phyloP scores from a whole-genome alignment of 306 rosid genomes.

The Quercus engelmannii region DNA sequence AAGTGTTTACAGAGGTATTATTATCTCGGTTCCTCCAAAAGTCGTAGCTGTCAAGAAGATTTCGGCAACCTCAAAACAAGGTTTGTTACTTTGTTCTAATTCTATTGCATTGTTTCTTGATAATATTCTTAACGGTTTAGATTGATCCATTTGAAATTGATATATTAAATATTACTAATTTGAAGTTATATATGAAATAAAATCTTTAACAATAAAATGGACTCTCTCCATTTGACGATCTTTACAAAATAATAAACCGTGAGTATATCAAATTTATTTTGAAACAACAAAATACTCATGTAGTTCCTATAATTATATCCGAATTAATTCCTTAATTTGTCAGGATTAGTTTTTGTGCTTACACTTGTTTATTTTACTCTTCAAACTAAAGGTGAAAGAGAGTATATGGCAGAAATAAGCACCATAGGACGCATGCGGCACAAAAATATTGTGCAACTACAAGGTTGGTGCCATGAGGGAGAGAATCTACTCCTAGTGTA shows the following conservation, averaged over 20 bases:
- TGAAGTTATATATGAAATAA: too few relatives aligned
- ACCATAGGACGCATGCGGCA: constrained; percentile 57
- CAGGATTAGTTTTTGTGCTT: constrained; percentile 1
- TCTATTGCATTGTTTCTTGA: too few relatives aligned
- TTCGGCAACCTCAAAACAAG: constrained; percentile 55
- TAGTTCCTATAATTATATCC: too few relatives aligned
- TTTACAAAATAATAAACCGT: too few relatives aligned
- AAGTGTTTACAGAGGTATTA: constrained; percentile 56
- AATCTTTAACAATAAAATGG: too few relatives aligned
- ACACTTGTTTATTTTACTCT: not conserved
- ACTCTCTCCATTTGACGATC: not conserved
- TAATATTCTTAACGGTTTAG: too few relatives aligned
- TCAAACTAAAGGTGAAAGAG: constrained; percentile 47
- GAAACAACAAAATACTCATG: too few relatives aligned
- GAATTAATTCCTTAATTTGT: too few relatives aligned
- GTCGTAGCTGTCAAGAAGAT: constrained; percentile 52
- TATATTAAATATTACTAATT: too few relatives aligned
- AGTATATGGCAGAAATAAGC: constrained; percentile 59
- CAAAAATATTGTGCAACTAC: constrained; percentile 53
- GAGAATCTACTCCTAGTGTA: constrained; percentile 40
- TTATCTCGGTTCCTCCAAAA: constrained; percentile 24
- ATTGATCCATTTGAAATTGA: too few relatives aligned
- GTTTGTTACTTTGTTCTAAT: constrained; percentile 18
- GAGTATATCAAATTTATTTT: not conserved
- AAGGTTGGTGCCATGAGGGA: constrained; percentile 54